Percentiles rank a stretch among this genome's conserved stretches.
These are phyloP conservation scores for Rhynchosporium agropyri DNA, from an alignment of 2,329 filamentous ascomycete species.

Conservation along the genomic window DNA sequence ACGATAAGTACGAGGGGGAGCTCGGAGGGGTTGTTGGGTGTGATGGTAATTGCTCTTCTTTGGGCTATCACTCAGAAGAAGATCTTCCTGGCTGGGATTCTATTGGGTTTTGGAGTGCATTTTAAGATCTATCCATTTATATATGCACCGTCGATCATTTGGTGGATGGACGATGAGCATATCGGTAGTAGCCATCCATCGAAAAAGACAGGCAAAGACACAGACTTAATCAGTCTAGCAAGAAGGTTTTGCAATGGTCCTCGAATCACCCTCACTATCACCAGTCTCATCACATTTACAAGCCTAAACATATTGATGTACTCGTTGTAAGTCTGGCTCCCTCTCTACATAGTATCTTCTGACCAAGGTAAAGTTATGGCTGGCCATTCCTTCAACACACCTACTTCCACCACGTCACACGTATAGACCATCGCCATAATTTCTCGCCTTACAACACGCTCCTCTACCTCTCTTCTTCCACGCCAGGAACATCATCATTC, in stretches of 20 bases:
- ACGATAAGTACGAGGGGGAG: slow-evolving; percentile 94
- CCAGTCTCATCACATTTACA: slow-evolving; percentile 74
- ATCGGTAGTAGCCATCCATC: slow-evolving; percentile 39
- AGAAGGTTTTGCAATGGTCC: slow-evolving; percentile 54
- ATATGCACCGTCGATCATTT: slow-evolving; percentile 79
- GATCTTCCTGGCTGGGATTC: slow-evolving; percentile 67
- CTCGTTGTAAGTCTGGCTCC: slow-evolving; percentile 54
- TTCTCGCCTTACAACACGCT: slow-evolving; percentile 96
- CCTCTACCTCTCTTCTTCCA: slow-evolving; percentile 80
- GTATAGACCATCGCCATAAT: slow-evolving; percentile 96
- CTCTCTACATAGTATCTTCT: background rate
- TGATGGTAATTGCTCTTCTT: slow-evolving; percentile 78
- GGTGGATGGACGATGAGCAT: slow-evolving; percentile 71
- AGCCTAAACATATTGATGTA: slow-evolving; percentile 81
- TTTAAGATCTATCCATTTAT: slow-evolving; percentile 99
- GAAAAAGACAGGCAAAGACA: slow-evolving; percentile 32
- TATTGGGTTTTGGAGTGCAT: slow-evolving; percentile 85
- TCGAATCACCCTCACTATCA: slow-evolving; percentile 60
- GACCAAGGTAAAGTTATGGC: slow-evolving; percentile 63
- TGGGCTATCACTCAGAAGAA: slow-evolving; percentile 74
- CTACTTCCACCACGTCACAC: slow-evolving; percentile 88
- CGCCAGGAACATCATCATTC: slow-evolving; percentile 43
- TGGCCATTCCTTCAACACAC: slow-evolving; percentile 83
- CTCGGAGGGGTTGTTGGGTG: slow-evolving; percentile 86
- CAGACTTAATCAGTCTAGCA: slow-evolving; percentile 37